Conservation (phyloP, 139 green algal species). For the Volvox africanus region DNA sequence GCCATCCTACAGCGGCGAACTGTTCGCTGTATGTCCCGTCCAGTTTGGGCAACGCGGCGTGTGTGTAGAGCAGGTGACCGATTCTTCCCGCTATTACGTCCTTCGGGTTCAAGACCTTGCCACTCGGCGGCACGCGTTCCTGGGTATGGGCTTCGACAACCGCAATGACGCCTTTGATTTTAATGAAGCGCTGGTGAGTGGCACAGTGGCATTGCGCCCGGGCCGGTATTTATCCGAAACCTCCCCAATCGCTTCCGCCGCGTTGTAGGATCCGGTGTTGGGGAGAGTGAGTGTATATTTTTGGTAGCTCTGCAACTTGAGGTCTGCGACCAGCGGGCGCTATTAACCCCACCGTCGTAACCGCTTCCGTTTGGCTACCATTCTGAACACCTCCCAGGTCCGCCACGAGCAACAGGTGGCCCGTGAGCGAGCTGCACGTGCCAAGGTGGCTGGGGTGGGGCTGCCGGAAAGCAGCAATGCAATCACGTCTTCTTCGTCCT, state of each 20-base stretch:
- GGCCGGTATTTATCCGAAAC: too few species aligned
- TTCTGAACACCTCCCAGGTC: constrained; percentile 44
- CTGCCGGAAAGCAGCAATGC: background rate
- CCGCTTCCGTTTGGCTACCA: too few species aligned
- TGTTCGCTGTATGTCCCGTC: constrained; percentile 82
- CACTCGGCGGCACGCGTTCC: constrained; percentile 80
- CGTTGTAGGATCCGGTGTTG: too few species aligned
- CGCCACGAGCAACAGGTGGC: constrained; percentile 71
- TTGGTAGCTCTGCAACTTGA: too few species aligned
- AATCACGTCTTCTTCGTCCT: background rate
- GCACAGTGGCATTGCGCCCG: too few species aligned
- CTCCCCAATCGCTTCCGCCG: too few species aligned
- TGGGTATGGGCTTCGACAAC: constrained; percentile 85
- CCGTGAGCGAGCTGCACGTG: constrained; percentile 37
- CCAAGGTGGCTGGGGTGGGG: constrained; percentile 18
- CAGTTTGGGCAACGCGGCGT: constrained; percentile 64
- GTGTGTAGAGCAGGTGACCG: constrained; percentile 74
- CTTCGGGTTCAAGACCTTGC: constrained; percentile 79
- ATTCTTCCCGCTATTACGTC: constrained; percentile 84
- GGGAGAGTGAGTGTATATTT: too few species aligned
- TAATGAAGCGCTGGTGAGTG: constrained; percentile 80
- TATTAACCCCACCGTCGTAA: too few species aligned
- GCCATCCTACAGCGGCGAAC: constrained; percentile 68
- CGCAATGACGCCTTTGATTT: constrained; percentile 87
- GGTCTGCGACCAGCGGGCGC: too few species aligned